phyloP scores from a whole-genome alignment of 2,329 filamentous ascomycete species.

The Parascedosporium putredinis region DNA sequence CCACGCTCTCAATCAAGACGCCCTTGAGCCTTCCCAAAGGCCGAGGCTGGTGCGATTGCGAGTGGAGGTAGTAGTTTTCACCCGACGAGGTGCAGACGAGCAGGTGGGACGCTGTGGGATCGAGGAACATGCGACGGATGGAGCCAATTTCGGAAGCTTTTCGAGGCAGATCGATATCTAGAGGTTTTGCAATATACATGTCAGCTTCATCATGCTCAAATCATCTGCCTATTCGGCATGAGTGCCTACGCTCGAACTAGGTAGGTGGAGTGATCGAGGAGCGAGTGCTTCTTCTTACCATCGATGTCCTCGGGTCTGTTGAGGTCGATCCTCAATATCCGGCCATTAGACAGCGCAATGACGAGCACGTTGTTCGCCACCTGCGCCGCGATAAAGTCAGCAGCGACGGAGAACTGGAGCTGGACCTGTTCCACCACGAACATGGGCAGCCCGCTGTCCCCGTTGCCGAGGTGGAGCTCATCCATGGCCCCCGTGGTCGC shows the following conservation, averaged over 20 bases:
- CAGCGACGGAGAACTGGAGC: constrained; percentile 86
- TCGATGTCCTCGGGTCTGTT: constrained; percentile 94
- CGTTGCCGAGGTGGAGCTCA: constrained; percentile 32
- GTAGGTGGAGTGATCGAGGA: too few relatives aligned
- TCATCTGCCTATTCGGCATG: too few relatives aligned
- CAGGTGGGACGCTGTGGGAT: constrained; percentile 90
- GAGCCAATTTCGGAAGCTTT: constrained; percentile 83
- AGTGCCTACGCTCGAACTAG: too few relatives aligned
- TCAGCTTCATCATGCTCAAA: too few relatives aligned
- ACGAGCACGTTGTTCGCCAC: constrained; percentile 96
- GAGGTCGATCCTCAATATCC: constrained; percentile 87
- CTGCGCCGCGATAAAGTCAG: constrained; percentile 91
- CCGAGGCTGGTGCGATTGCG: constrained; percentile 81
- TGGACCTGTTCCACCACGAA: constrained; percentile 91
- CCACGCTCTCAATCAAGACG: constrained; percentile 77
- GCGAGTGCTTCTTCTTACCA: too few relatives aligned
- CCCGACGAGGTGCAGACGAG: constrained; percentile 83
- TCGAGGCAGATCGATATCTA: constrained; percentile 95
- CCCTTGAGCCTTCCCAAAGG: constrained; percentile 73
- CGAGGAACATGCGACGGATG: constrained; percentile 93
- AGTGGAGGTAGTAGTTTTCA: constrained; percentile 97
- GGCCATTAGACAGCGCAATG: constrained; percentile 80
- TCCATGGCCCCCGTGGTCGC: constrained; percentile 47
- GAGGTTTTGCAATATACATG: too few relatives aligned
- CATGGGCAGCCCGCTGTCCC: constrained; percentile 64